phyloP scores from a whole-genome alignment of 2,329 filamentous ascomycete species.

The Nothomitra cinnamomea region DNA sequence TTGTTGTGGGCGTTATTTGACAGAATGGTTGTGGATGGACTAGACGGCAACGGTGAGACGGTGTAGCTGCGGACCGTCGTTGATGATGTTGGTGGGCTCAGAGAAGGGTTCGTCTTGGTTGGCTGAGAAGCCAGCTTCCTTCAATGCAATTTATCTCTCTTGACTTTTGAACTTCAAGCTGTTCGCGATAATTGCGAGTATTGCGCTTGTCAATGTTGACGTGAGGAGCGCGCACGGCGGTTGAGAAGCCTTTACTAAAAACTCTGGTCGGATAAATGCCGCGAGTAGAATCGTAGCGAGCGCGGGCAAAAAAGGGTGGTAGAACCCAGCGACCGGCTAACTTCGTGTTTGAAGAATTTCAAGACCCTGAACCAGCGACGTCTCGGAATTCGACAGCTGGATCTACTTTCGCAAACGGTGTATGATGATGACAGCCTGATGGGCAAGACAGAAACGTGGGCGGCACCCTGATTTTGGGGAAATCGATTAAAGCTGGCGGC shows the following conservation, averaged over 20 bases:
- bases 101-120: not conserved
- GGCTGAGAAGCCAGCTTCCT: not conserved
- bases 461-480: not conserved
- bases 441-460: not conserved
- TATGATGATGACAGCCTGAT: not conserved
- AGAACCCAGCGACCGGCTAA: not conserved
- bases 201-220: slow-evolving; percentile 2
- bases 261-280: not conserved
- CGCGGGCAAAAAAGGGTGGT: not conserved
- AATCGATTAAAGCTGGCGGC: not conserved
- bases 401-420: not conserved
- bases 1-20: not conserved
- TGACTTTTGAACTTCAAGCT: not conserved
- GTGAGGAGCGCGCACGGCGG: not conserved
- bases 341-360: not conserved
- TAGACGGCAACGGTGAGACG: not conserved
- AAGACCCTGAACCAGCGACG: not conserved
- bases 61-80: not conserved
- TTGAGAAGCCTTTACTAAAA: slow-evolving; percentile 2
- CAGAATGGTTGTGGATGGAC: not conserved
- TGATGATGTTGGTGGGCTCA: not conserved
- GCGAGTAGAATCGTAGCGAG: not conserved
- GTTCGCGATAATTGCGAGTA: slow-evolving; percentile 4
- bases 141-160: not conserved
- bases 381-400: not conserved